Conservation (phyloP, 1,139 yeast species). For the Kurtzmaniella quercitrusa region DNA sequence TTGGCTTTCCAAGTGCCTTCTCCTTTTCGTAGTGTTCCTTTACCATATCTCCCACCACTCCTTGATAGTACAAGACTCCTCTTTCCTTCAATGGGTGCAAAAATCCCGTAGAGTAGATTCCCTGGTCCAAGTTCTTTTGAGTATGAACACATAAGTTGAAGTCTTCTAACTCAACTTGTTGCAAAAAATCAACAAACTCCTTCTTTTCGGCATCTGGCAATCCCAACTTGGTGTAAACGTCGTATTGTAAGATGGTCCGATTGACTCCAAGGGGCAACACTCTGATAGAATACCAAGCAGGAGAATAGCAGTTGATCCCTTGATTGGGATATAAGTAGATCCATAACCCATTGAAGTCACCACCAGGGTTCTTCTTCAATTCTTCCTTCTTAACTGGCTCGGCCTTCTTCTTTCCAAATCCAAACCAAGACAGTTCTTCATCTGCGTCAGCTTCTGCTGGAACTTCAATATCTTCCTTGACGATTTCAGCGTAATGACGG, state of each 20-base stretch:
- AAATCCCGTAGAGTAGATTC: conserved; percentile 53
- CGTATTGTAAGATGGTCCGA: conserved; percentile 55
- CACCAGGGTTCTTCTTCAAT: conserved; percentile 47
- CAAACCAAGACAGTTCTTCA: conserved; percentile 44
- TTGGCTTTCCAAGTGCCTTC: conserved; percentile 36
- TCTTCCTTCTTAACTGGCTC: conserved; percentile 10
- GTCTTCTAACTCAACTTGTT: conserved; percentile 57
- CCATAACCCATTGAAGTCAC: conserved; percentile 59
- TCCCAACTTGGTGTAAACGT: conserved; percentile 59
- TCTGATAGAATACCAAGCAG: conserved; percentile 62
- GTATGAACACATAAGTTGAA: conserved; percentile 55
- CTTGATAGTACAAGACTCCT: conserved; percentile 57
- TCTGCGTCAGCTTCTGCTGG: conserved; percentile 9
- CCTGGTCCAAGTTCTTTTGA: conserved; percentile 57
- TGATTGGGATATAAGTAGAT: conserved; percentile 55
- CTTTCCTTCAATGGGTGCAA: conserved; percentile 56
- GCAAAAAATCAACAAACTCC: conserved; percentile 60
- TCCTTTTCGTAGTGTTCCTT: conserved; percentile 48
- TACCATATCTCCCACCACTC: conserved; percentile 55
- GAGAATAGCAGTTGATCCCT: conserved; percentile 60
- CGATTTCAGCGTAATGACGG: conserved; percentile 44
- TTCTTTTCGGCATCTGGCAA: conserved; percentile 45
- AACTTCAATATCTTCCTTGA: conserved; percentile 12
- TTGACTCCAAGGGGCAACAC: conserved; percentile 51
- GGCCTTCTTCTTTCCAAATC: conserved; percentile 38